Evolutionary conservation across 169 alveolate species (phyloP), one percentile per base, ranked within the genome.

Genomic region (Cryptosporidium sp.): DNA sequence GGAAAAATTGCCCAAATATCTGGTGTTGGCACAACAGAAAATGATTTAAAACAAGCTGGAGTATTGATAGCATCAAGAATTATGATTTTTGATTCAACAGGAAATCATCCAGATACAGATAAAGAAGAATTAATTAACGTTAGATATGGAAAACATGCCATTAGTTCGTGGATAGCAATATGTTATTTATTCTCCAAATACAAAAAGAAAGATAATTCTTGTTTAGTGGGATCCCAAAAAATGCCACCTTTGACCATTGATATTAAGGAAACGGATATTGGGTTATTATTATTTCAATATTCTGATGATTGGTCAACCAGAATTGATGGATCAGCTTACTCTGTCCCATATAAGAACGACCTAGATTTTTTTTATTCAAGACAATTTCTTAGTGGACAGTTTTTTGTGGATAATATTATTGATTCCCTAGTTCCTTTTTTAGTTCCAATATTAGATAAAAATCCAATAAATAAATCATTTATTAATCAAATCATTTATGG

Each of bases 361-460:
- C 12, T 50, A 16, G 70, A 71, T 50, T 71, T 71, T 71, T 52
- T 71, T 31, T 70, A 70, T 70, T 43, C 84, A 10, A 39, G 68
- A 70, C 84, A 70, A 31, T 70, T 70, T 45, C 65, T 70, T 0
- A 70, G 84, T 70, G 84, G 84, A 43, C 84, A 70, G 31, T 70
- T 70, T 70, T 70, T 70, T 70, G 69, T 70, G 43, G 84, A 70
- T 12, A 50, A 70, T 2, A 70, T 70, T 39, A 70, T 70, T 26
- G 29, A 48, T 3, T 70, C 84, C 8, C 4, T 71, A 35, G 51
- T 51, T 50, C 43, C 69, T 29, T 70, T 55, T 48, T 14, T 52
- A 23, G 35, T 51, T 18, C 85, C 41, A 12, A 45, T 71, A 31
- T 45, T 71, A 31, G 70, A 71, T 6, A 50, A 50, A 10, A 50